Evolutionary conservation across 2,329 filamentous ascomycete species (phyloP), one percentile per base, ranked within the genome.

Genomic region (Metarhizium album): DNA sequence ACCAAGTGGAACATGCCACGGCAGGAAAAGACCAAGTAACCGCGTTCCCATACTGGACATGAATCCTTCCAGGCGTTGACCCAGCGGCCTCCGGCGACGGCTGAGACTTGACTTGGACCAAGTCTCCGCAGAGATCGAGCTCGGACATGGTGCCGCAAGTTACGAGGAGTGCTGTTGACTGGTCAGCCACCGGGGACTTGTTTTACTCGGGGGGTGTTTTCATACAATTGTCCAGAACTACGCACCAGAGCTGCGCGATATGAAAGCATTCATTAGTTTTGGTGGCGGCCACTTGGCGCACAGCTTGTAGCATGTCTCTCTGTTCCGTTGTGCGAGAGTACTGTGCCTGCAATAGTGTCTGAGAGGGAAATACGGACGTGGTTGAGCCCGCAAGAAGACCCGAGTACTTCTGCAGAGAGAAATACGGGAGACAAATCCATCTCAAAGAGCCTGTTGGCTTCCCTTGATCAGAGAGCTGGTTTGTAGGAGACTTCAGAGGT

Each of bases 371-470:
- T 1, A 63, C 59, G 4, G 61, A 60, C 6, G 61, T 45, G 24
- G 58, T 63, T 1, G 63, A 61, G 1, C 62, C 61, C 5, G 60
- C 60, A 2, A 62, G 57, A 2, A 71, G 56, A 2, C 69, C 70
- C 0, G 67, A 67, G 51, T 74, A 75, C 23, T 65, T 64, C 47
- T 73, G 66, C 0, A 76, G 63, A 2, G 65, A 66, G 54, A 77
- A 75, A 53, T 74, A 76, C 0, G 74, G 74, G 14, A 75, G 59
- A 29, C 70, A 74, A 2, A 74, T 55, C 72, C 72, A 75, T 20
- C 63, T 65, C 0, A 63, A 62, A 1, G 55, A 48, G 9, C 53
- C 46, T 37, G 47, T 47, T 48, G 56, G 6, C 46, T 49, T 45
- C 2, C 57, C 51, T 5, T 54, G 45, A 1, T 51, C 42, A 4